A percentile compares a stretch with the other conserved stretches of the same genome.
phyloP scores from a whole-genome alignment of 345 rosid species.

The Ceriops tagal region DNA sequence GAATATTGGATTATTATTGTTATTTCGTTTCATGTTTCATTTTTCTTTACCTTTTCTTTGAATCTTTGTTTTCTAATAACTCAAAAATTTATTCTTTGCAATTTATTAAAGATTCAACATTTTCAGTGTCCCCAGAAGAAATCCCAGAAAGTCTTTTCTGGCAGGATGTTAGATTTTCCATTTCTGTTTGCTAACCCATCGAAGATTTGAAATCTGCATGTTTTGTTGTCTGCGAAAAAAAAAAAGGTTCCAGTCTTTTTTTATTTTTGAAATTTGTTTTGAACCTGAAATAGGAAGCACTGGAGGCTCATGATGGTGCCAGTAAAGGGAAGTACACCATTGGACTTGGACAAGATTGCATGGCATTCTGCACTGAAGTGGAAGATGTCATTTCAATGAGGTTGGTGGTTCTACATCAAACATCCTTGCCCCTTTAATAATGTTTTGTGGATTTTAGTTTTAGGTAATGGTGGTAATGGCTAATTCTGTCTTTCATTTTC shows the following conservation, averaged over 20 bases:
- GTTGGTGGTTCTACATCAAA: constrained; percentile 29
- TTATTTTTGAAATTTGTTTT: constrained; percentile 1
- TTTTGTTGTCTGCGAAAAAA: not conserved
- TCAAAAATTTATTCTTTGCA: not conserved
- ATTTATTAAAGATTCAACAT: not conserved
- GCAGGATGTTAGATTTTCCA: not conserved
- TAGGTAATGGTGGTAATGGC: not conserved
- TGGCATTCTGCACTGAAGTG: constrained; percentile 95
- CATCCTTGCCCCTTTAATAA: not conserved
- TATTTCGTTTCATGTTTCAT: not conserved
- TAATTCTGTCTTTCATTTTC: constrained; percentile 4
- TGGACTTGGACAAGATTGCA: constrained; percentile 97
- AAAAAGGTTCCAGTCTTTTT: not conserved
- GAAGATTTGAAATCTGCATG: not conserved
- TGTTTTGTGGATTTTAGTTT: not conserved
- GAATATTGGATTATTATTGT: not conserved
- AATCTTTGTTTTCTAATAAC: too few relatives aligned
- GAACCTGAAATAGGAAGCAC: constrained; percentile 53
- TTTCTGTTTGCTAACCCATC: not conserved
- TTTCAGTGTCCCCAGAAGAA: not conserved
- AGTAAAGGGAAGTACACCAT: constrained; percentile 98
- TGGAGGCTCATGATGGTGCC: constrained; percentile 94
- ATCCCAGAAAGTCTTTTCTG: not conserved
- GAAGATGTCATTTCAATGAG: constrained; percentile 99
- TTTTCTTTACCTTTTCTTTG: too few relatives aligned